phyloP scores from a whole-genome alignment of 495 filamentous ascomycete genomes.

The Xylaria sp. region DNA sequence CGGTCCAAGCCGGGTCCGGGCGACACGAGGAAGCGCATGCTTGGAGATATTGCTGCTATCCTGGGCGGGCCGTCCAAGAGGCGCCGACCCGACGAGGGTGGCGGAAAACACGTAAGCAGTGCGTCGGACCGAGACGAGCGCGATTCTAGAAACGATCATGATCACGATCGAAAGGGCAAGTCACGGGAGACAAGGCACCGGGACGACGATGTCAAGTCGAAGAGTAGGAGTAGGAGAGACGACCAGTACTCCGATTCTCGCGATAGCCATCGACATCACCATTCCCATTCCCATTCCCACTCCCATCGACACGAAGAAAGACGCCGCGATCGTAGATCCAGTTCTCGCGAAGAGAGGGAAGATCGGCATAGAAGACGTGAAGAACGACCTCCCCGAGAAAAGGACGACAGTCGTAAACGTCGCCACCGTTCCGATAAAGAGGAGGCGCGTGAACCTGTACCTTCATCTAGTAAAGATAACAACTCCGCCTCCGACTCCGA shows the following conservation, averaged over 20 bases:
- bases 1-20: constrained; percentile 46
- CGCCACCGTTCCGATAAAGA: constrained; percentile 20
- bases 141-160: constrained; percentile 25
- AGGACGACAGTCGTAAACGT: constrained; percentile 31
- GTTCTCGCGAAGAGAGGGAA: constrained; percentile 7
- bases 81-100: constrained; percentile 36
- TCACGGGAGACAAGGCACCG: constrained; percentile 7
- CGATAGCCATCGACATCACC: constrained; percentile 41
- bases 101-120: constrained; percentile 27
- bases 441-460: constrained; percentile 19
- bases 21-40: constrained; percentile 58
- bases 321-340: constrained; percentile 13
- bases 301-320: constrained; percentile 4
- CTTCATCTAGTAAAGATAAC: constrained; percentile 29
- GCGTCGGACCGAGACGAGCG: constrained; percentile 1
- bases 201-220: constrained; percentile 21
- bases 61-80: constrained; percentile 51
- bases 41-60: constrained; percentile 61
- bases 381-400: constrained; percentile 44
- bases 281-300: too few species aligned
- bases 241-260: constrained; percentile 38
- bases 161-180: constrained; percentile 10
- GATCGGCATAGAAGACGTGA: constrained; percentile 35
- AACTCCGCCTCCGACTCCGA: constrained; percentile 73
- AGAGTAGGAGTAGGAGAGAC: constrained; percentile 20